Conservation (phyloP, 1,284 basidiomycete genomes). For the Microbotryomycetes sp. region DNA sequence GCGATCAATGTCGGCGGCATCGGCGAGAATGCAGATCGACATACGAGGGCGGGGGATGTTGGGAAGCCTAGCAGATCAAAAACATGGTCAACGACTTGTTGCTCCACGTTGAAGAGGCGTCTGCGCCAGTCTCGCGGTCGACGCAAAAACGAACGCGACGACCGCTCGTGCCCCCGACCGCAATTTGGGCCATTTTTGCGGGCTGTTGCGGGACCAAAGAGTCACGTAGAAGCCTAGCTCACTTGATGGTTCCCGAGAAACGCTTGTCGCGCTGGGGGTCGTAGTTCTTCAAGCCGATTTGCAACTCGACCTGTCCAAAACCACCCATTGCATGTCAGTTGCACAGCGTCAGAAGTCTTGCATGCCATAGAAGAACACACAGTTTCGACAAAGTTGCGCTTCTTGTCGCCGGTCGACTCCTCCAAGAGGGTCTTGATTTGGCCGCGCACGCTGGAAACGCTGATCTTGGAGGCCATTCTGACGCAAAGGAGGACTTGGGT, state of each 20-base stretch:
- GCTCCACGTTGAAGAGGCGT: too few species aligned
- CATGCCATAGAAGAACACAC: conserved; percentile 35
- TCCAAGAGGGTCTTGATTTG: conserved; percentile 78
- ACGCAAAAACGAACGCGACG: neutral
- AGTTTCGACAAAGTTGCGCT: conserved; percentile 83
- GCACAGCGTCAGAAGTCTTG: neutral
- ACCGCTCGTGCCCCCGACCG: neutral
- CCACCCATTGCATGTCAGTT: too few species aligned
- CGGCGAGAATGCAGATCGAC: conserved; percentile 98
- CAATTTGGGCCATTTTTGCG: too few species aligned
- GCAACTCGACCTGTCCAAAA: conserved; percentile 61
- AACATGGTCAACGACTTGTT: too few species aligned
- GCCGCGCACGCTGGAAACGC: conserved; percentile 94
- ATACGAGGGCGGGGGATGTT: conserved; percentile 96
- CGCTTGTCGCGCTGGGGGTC: conserved; percentile 91
- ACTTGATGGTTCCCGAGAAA: conserved; percentile 97
- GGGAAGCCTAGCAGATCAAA: conserved; percentile 59
- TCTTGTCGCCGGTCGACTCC: conserved; percentile 71
- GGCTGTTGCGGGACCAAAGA: too few species aligned
- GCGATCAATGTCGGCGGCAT: conserved; percentile 97
- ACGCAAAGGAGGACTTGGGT: too few species aligned
- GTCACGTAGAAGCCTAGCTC: conserved; percentile 36
- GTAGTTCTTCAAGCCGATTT: conserved; percentile 97
- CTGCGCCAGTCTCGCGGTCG: neutral
- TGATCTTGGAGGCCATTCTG: conserved; percentile 46